These are phyloP conservation scores for Setaria viridis DNA, from an alignment of 202 grass and related monocot species.

Conservation along the genomic window DNA sequence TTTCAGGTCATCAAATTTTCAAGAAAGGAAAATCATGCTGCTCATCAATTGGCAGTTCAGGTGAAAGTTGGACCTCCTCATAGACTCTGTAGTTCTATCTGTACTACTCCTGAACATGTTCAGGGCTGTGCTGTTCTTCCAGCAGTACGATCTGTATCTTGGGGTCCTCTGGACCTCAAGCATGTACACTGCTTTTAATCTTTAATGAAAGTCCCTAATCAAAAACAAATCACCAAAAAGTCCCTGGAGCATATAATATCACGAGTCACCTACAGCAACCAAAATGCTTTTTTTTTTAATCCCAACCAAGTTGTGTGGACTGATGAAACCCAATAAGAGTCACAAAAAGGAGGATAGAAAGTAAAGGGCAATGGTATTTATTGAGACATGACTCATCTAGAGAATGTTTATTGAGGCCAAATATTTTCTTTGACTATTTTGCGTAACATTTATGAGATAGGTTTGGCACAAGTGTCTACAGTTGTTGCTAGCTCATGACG, in stretches of 20 bases:
- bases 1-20: too few species aligned
- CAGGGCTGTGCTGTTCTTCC: too few species aligned
- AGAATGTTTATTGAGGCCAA: not conserved
- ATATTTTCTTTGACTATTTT: slow-evolving; percentile 4
- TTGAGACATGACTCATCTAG: not conserved
- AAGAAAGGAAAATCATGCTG: too few species aligned
- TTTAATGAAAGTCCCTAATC: too few species aligned
- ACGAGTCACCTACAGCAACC: not conserved
- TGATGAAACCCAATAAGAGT: not conserved
- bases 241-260: not conserved
- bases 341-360: not conserved
- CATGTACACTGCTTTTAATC: too few species aligned
- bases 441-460: not conserved
- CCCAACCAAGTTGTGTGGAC: not conserved
- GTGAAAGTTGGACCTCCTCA: too few species aligned
- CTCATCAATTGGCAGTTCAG: too few species aligned
- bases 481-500: not conserved
- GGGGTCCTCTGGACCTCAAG: too few species aligned
- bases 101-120: too few species aligned
- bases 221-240: too few species aligned
- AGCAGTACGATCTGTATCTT: too few species aligned
- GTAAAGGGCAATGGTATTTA: not conserved
- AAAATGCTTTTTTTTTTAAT: not conserved
- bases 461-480: not conserved
- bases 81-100: too few species aligned